A percentile compares a stretch with the other conserved stretches of the same genome.
Conservation (phyloP, 805 yeast genomes). For the Saturnispora diversa region DNA sequence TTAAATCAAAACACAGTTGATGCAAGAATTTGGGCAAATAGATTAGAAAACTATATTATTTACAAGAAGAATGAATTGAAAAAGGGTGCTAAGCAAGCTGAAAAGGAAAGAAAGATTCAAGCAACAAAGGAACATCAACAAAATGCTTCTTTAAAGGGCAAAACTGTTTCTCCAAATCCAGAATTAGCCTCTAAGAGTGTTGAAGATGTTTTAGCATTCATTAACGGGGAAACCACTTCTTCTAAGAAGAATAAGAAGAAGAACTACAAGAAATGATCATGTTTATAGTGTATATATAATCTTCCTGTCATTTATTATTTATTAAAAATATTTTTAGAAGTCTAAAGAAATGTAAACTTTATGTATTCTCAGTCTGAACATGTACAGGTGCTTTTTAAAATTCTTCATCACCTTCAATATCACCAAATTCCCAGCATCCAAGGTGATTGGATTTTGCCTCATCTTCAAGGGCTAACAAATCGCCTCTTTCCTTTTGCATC, state of each 20-base stretch:
- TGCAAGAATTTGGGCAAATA: slow-evolving; percentile 54
- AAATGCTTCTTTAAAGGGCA: slow-evolving; percentile 27
- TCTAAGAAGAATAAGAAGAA: slow-evolving; percentile 28
- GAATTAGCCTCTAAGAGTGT: slow-evolving; percentile 57
- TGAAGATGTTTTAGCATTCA: slow-evolving; percentile 64
- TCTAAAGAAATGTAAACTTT: neutral
- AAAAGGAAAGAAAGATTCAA: slow-evolving; percentile 20
- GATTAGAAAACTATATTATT: slow-evolving; percentile 42
- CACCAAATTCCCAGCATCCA: slow-evolving; percentile 76
- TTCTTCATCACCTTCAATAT: slow-evolving; percentile 51
- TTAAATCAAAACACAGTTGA: slow-evolving; percentile 62
- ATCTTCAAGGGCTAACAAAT: slow-evolving; percentile 36
- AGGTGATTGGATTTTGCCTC: slow-evolving; percentile 41
- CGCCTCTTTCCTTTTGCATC: slow-evolving; percentile 32
- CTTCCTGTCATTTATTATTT: slow-evolving; percentile 5
- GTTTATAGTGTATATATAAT: slow-evolving; percentile 8
- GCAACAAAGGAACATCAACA: slow-evolving; percentile 18
- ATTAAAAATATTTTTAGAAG: neutral
- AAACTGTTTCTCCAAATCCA: slow-evolving; percentile 36
- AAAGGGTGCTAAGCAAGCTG: slow-evolving; percentile 19
- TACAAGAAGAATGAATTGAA: slow-evolving; percentile 18
- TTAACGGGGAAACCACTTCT: slow-evolving; percentile 45
- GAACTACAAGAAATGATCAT: slow-evolving; percentile 16
- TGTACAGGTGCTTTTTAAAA: slow-evolving; percentile 5
- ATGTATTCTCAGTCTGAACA: neutral